Evolutionary conservation across 2,329 filamentous ascomycete species (phyloP), one percentile per base, ranked within the genome.

Genomic region (Aspergillus sp.): DNA sequence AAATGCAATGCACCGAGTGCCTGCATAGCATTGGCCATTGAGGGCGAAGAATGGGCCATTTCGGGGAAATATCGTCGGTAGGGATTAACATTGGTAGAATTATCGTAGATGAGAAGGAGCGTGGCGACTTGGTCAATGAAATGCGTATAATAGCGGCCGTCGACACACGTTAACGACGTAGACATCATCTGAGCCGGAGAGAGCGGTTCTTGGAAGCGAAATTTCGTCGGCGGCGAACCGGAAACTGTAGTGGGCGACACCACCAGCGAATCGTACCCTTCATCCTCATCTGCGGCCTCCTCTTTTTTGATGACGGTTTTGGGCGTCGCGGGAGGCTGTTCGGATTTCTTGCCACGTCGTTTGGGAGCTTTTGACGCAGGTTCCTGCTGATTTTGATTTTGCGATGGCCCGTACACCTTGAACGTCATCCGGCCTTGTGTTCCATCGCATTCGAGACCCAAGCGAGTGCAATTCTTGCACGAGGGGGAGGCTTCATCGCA

Each of bases 1-100:
- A 68, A 53, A 45, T 69, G 66, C 42, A 69, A 59, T 27, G 66
- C 66, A 7, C 66, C 66, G 27, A 69, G 48, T 12, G 66, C 66
- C 44, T 67, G 59, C 66, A 69, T 69, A 11, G 65, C 62, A 40
- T 57, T 60, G 12, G 57, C 54, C 54, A 67, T 63, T 6, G 65
- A 63, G 2, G 61, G 57, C 5, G 59, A 66, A 2, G 61, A 60
- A 29, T 49, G 59, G 3, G 63, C 58, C 12, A 66, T 48, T 27
- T 63, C 60, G 5, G 64, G 64, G 29, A 66, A 66, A 39, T 54
- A 54, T 27, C 48, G 49, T 30, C 62, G 62, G 38, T 60, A 69
- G 1, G 67, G 67, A 36, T 69, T 68, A 30, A 58, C 53, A 46
- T 64, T 66, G 45, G 55, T 60, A 1, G 61, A 51, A 27, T 59